These are phyloP conservation scores for Xylaria sp. DNA, from an alignment of 2,329 filamentous ascomycete species.

Conservation along the genomic window DNA sequence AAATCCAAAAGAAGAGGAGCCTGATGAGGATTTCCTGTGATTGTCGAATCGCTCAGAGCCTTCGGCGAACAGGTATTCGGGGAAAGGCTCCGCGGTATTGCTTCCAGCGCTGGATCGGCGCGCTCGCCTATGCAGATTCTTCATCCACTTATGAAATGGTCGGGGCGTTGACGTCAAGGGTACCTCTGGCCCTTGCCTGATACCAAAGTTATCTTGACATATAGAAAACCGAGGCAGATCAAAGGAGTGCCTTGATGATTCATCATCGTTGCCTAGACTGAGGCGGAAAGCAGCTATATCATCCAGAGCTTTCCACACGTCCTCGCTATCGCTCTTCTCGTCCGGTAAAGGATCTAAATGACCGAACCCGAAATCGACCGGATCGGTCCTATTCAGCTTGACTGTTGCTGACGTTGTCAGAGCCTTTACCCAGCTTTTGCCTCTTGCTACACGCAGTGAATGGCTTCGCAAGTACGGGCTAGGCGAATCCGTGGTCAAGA, in stretches of 20 bases:
- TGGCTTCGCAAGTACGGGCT: constrained; percentile 43
- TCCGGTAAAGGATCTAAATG: constrained; percentile 43
- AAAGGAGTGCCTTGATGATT: constrained; percentile 29
- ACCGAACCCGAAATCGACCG: constrained; percentile 40
- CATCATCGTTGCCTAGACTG: constrained; percentile 42
- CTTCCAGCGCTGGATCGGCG: constrained; percentile 45
- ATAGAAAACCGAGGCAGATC: constrained; percentile 38
- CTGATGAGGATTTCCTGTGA: constrained; percentile 68
- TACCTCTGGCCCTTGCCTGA: constrained; percentile 22
- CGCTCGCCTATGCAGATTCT: constrained; percentile 66
- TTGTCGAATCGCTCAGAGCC: constrained; percentile 40
- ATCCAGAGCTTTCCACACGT: constrained; percentile 47
- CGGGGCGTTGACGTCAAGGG: constrained; percentile 23
- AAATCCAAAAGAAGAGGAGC: constrained; percentile 79
- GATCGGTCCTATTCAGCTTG: constrained; percentile 37
- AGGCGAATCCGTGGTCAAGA: constrained; percentile 39
- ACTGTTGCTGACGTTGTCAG: constrained; percentile 39
- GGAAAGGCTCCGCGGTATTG: constrained; percentile 39
- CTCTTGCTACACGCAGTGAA: constrained; percentile 46
- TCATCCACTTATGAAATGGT: constrained; percentile 77
- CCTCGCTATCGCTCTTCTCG: constrained; percentile 41
- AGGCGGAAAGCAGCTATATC: constrained; percentile 50
- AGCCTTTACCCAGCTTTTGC: constrained; percentile 47
- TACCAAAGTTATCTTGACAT: constrained; percentile 30
- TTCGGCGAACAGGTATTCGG: constrained; percentile 42